phyloP scores from a whole-genome alignment of 345 rosid genomes.

The Rubroshorea leprosula region DNA sequence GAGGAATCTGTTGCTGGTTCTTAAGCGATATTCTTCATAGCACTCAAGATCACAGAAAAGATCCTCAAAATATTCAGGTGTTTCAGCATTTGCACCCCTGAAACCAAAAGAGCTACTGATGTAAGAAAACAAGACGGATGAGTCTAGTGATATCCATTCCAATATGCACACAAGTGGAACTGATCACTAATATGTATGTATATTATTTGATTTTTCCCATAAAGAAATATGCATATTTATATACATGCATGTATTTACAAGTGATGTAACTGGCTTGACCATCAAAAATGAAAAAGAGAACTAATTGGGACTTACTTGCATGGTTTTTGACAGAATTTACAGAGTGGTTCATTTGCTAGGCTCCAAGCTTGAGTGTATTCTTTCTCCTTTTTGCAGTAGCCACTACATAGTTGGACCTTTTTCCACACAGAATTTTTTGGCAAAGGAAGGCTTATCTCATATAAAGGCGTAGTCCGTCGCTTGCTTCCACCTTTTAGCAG shows the following conservation, averaged over 20 bases:
- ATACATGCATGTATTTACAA: neutral
- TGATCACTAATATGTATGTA: neutral
- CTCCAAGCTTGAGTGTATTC: constrained; percentile 86
- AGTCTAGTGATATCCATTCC: neutral
- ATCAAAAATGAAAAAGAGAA: constrained; percentile 5
- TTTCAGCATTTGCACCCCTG: constrained; percentile 70
- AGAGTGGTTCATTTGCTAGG: constrained; percentile 64
- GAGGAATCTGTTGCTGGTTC: constrained; percentile 70
- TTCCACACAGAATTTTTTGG: constrained; percentile 77
- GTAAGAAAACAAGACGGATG: constrained; percentile 7
- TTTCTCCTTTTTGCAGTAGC: constrained; percentile 56
- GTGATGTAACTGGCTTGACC: no score
- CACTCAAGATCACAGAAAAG: constrained; percentile 79
- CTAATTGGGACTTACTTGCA: constrained; percentile 54
- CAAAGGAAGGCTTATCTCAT: constrained; percentile 64
- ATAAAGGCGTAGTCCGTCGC: constrained; percentile 62
- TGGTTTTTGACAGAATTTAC: constrained; percentile 83
- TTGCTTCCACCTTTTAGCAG: constrained; percentile 84
- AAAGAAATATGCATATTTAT: neutral
- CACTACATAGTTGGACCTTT: constrained; percentile 46
- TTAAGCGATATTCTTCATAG: constrained; percentile 80
- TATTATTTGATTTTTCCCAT: neutral
- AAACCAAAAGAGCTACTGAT: constrained; percentile 11
- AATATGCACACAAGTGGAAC: neutral
- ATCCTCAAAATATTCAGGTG: constrained; percentile 91